These are phyloP conservation scores for Aspergillus sp. DNA, from an alignment of 2,329 filamentous ascomycete genomes.

Conservation along the genomic window DNA sequence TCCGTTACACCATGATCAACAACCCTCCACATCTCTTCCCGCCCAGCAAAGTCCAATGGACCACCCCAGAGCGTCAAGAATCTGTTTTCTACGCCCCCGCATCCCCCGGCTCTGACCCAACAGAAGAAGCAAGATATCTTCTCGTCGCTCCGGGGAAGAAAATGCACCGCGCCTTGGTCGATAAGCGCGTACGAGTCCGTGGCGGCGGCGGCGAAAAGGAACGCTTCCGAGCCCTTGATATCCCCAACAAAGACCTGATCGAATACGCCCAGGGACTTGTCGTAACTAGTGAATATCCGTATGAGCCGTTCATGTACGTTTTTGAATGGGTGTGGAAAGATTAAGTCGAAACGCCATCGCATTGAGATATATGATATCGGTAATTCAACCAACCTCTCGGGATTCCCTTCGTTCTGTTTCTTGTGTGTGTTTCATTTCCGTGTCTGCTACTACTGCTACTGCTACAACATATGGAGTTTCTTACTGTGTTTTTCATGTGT, in stretches of 20 bases:
- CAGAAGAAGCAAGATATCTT: constrained; percentile 25
- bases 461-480: too few relatives aligned
- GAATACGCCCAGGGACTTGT: constrained; percentile 34
- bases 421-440: not conserved
- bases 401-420: not conserved
- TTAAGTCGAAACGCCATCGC: not conserved
- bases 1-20: constrained; percentile 27
- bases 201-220: constrained; percentile 26
- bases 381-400: not conserved
- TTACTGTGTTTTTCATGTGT: too few relatives aligned
- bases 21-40: constrained; percentile 8
- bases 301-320: constrained; percentile 36
- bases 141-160: constrained; percentile 31
- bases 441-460: too few relatives aligned
- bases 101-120: not conserved
- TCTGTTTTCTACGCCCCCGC: constrained; percentile 22
- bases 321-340: constrained; percentile 33
- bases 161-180: constrained; percentile 29
- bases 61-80: constrained; percentile 29
- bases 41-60: constrained; percentile 22
- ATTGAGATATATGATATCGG: not conserved
- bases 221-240: constrained; percentile 22
- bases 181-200: constrained; percentile 29
- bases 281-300: constrained; percentile 27
- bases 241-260: constrained; percentile 30